Evolutionary conservation across 2,329 filamentous ascomycete genomes (phyloP), one percentile per base, ranked within the genome.

Genomic region (Myotisia sp.): DNA sequence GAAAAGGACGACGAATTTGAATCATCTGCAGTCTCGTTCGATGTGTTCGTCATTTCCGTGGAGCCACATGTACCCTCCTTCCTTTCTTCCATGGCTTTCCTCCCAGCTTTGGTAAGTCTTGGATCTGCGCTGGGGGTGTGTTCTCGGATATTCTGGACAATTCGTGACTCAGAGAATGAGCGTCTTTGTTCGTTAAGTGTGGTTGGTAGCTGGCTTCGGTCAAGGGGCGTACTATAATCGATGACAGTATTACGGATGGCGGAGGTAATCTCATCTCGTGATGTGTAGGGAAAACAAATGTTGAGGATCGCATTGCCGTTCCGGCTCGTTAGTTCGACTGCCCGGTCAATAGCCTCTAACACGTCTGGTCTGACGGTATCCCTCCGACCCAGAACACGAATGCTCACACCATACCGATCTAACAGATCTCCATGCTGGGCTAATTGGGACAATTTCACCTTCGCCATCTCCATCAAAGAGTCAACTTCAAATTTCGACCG

Each of bases 261-360:
- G 3, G 80, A 76, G 0, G 87, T 92, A 45, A 98, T 95, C 54
- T 98, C 90, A 50, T 93, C 85, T 43, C 90, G 73, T 3, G 86
- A 92, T 0, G 90, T 95, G 52, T 98, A 98, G 0, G 90, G 90
- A 50, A 95, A 95, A 64, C 90, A 98, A 42, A 98, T 85, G 53
- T 98, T 98, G 33, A 98, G 65, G 19, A 79, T 68, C 26, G 75
- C 73, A 39, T 79, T 76, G 42, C 77, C 79, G 55, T 98, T 95
- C 49, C 82, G 69, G 53, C 77, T 82, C 14, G 90, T 98, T 65
- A 90, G 72, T 24, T 84, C 74, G 19, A 86, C 79, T 5, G 87
- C 86, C 45, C 72, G 76, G 51, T 94, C 83, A 27, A 95, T 80
- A 2, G 86, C 84, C 47, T 85, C 78, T 33, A 92, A 64, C 13